Evolutionary conservation across 2,329 filamentous ascomycete species (phyloP).

Genomic region (Emmonsia crescens): DNA sequence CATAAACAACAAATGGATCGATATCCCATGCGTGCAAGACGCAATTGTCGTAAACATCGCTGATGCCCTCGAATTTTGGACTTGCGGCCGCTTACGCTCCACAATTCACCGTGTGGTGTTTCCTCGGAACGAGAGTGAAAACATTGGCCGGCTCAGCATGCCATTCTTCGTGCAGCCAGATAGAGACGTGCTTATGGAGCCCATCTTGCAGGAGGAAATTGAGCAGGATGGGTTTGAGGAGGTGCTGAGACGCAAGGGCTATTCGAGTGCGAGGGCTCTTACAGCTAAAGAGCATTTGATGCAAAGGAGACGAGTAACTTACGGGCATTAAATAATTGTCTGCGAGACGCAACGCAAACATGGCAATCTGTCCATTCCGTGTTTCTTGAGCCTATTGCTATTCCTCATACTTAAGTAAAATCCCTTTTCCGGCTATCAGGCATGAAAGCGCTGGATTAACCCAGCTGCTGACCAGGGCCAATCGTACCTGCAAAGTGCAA

Average conservation of each 20-base stretch:
- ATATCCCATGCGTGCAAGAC: conserved; percentile 52
- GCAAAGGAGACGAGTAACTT: not conserved
- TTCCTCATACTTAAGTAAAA: not conserved
- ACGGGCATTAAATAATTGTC: not conserved
- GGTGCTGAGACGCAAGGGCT: conserved; percentile 1
- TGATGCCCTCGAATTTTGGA: not conserved
- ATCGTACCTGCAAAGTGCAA: too few relatives aligned
- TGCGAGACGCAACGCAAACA: not conserved
- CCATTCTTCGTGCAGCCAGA: conserved; percentile 1
- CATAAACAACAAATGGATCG: conserved; percentile 49
- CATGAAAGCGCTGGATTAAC: not conserved
- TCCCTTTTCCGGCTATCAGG: not conserved
- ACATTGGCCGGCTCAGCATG: not conserved
- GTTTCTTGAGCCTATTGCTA: not conserved
- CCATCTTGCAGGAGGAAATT: not conserved
- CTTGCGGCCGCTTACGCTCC: not conserved
- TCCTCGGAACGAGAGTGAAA: not conserved
- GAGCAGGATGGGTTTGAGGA: conserved; percentile 1
- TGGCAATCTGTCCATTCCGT: not conserved
- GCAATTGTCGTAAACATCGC: not conserved
- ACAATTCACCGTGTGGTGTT: not conserved
- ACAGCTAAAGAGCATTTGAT: not conserved
- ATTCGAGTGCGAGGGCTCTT: not conserved
- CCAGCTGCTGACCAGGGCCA: not conserved
- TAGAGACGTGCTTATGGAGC: not conserved